Base-by-base conservation (phyloP, 169 alveolate genomes). In the Babesia bigemina region DNA sequence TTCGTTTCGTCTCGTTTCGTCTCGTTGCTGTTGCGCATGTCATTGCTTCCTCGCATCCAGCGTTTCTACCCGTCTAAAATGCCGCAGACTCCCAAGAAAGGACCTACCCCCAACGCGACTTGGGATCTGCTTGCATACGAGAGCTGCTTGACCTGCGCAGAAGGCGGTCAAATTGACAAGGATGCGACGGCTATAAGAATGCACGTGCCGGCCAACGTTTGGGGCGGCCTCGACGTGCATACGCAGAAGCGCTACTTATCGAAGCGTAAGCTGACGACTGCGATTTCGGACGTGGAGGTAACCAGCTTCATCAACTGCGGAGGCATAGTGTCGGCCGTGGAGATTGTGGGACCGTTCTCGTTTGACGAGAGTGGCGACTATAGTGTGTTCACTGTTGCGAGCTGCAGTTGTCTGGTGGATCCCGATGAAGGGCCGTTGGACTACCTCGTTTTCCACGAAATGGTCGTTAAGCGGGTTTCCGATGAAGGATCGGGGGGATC, bases 81-180 rank as follows among this genome's bases (percentile, higher is more conserved):
- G 22, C 42, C 29, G 73, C 45, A 63, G 73, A 63, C 19, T 17
- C 60, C 10, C 48, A 45, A 63, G 60, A 63, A 49, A 59, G 9
- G 19, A 0, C 28, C 61, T 0, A 63, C 21, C 17, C 13, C 24
- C 17, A 6, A 6, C 9, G 21, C 2, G 24, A 16, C 21, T 9
- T 67, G 76, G 76, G 66, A 67, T 52, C 39, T 67, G 14, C 66
- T 55, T 52, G 58, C 65, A 17, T 33, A 36, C 39, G 76, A 42
- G 44, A 67, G 76, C 48, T 67, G 76, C 65, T 3, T 67, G 22
- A 67, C 57, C 39, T 33, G 63, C 19, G 39, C 26, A 63, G 13
- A 19, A 1, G 33, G 33, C 24, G n/a, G 39, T 11, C 49, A 10
- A 6, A 4, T 53, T 4, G 44, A 26, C 3, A 33, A 33, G 6